Percentiles rank a stretch among this genome's conserved stretches.
phyloP scores from a whole-genome alignment of 2,329 filamentous ascomycete species.

The Exophiala oligosperma region DNA sequence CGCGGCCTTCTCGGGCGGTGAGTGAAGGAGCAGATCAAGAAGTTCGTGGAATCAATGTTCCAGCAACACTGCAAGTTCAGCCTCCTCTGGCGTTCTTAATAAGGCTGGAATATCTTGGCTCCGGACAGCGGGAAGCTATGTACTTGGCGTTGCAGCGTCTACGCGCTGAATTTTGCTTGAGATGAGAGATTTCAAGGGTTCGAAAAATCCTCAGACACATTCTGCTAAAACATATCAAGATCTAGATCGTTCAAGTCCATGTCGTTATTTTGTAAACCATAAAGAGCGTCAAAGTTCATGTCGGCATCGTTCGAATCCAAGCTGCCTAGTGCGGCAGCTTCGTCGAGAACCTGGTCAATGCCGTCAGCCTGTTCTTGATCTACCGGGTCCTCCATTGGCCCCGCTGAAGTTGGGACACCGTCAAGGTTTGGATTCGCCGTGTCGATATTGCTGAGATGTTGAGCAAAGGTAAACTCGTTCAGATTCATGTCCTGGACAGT shows the following conservation, averaged over 20 bases:
- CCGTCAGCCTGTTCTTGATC: constrained; percentile 21
- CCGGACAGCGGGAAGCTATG: constrained; percentile 18
- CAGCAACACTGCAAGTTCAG: constrained; percentile 15
- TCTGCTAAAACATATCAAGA: constrained; percentile 28
- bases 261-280: constrained; percentile 20
- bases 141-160: constrained; percentile 19
- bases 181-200: background rate
- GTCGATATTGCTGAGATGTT: constrained; percentile 43
- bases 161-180: constrained; percentile 13
- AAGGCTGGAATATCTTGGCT: constrained; percentile 13
- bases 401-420: constrained; percentile 18
- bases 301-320: constrained; percentile 23
- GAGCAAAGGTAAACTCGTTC: constrained; percentile 19
- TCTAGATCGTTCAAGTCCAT: constrained; percentile 30
- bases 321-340: constrained; percentile 26
- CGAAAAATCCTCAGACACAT: background rate
- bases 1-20: constrained; percentile 7
- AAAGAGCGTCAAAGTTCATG: constrained; percentile 25
- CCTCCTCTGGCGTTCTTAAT: constrained; percentile 14
- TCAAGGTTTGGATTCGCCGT: constrained; percentile 45
- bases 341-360: constrained; percentile 30
- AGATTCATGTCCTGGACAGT: constrained; percentile 22
- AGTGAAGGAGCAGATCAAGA: constrained; percentile 9
- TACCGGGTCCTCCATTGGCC: constrained; percentile 13
- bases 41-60: constrained; percentile 15